Base-by-base conservation (phyloP, 1,139 yeast species). In the Cylindricascospora bacillispora region DNA sequence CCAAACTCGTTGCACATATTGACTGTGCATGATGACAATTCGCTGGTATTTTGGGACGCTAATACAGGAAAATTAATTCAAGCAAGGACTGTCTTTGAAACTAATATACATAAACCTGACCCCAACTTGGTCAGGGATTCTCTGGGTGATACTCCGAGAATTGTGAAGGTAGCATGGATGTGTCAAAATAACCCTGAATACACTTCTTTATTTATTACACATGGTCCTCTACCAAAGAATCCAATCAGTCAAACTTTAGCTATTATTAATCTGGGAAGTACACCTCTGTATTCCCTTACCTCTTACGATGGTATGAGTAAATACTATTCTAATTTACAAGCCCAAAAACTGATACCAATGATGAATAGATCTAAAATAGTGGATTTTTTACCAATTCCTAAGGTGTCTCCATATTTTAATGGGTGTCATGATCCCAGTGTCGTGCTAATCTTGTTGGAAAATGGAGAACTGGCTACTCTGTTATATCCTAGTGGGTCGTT, bases 31-130 rank as follows among this genome's bases (percentile, higher is more conserved):
- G 71, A 60, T 13, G 95, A 86, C 45, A 89, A 86, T 30, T 69
- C 93, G 0, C 47, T 92, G 27, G 94, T 73, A 4, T 89, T 89
- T 46, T 92, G 97, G 95, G 98, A 89, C 54, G 76, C 82, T 1
- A 66, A 72, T 22, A 75, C 76, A 24, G 94, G 92, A 0, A 70
- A 70, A 10, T 56, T 76, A 27, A 60, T 89, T 5, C 76, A 75
- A 33, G 86, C 95, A 1, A 67, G 97, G 42, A 70, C 82, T 2
- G 43, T 80, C 5, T 66, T 69, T 35, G 92, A 80, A 31, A 61
- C 72, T 4, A 68, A 73, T 33, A 68, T 83, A 15, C 75, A 83
- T 44, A 52, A 57, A 16, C 76, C 80, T 4, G 44, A 30, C 62
- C 64, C 42, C 33, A 33, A 35, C 5, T 20, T 36, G 1, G 25